Evolutionary conservation across 352 stramenopile species (phyloP).

Genomic region (Phytophthora sansomeana): DNA sequence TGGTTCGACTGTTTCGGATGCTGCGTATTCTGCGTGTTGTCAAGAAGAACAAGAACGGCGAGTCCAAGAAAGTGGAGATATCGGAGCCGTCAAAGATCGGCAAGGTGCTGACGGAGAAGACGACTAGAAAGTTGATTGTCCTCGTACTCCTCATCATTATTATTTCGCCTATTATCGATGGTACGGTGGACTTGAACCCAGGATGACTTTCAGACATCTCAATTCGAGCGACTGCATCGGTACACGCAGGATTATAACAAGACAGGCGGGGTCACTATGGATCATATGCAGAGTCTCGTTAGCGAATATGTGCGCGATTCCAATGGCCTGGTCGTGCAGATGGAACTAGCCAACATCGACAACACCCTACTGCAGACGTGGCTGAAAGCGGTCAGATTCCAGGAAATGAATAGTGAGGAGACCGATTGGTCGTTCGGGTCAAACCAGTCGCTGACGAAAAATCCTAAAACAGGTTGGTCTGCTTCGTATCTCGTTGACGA

Average conservation of each 20-base stretch:
- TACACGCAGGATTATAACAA: slow-evolving; percentile 87
- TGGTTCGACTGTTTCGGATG: slow-evolving; percentile 93
- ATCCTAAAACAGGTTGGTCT: slow-evolving; percentile 82
- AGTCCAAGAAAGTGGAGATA: slow-evolving; percentile 69
- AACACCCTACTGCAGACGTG: slow-evolving; percentile 51
- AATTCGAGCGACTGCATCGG: slow-evolving; percentile 84
- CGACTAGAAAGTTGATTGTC: slow-evolving; percentile 92
- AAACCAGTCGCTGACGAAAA: slow-evolving; percentile 49
- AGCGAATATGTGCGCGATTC: slow-evolving; percentile 80
- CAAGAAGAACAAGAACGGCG: slow-evolving; percentile 77
- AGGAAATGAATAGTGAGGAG: slow-evolving; percentile 50
- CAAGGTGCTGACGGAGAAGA: slow-evolving; percentile 95
- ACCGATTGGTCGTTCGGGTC: slow-evolving; percentile 56
- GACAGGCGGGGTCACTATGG: slow-evolving; percentile 55
- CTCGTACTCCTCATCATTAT: slow-evolving; percentile 91
- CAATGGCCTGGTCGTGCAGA: slow-evolving; percentile 73
- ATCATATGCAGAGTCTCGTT: slow-evolving; percentile 61
- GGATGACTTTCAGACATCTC: slow-evolving; percentile 79
- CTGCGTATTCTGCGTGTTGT: slow-evolving; percentile 88
- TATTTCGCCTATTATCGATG: slow-evolving; percentile 84
- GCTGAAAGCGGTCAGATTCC: slow-evolving; percentile 69
- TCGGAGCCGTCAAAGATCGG: slow-evolving; percentile 94
- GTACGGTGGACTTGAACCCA: slow-evolving; percentile 69
- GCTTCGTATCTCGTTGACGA: slow-evolving; percentile 56
- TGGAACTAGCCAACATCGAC: slow-evolving; percentile 64